Evolutionary conservation across 2,329 filamentous ascomycete species (phyloP), one percentile per base, ranked within the genome.

Genomic region (Mycogone perniciosa): DNA sequence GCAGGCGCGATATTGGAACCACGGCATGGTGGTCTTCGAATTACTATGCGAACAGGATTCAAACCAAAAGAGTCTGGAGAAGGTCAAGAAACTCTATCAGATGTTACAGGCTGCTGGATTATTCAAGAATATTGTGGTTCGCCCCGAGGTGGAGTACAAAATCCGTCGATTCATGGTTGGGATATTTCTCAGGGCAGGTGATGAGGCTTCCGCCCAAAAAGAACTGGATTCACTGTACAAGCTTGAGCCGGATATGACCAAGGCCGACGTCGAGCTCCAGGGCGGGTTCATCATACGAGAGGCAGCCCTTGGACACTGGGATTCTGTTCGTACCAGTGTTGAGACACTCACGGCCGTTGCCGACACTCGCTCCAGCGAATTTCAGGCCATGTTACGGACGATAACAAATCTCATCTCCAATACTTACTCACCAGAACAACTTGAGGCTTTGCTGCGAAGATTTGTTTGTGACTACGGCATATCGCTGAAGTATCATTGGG

Each of bases 391-490:
- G 5, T 51, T 68, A 9, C 53, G 55, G 1, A 60, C 56, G 48
- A 50, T 71, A 2, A 74, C 74, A 3, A 68, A 68, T 40, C 54
- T 62, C 6, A 66, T 65, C 35, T 58, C 57, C 10, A 57, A 63
- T 43, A 39, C 37, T 2, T 60, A 65, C 34, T 55, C 59, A 5
- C 48, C 57, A 1, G 51, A 58, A 7, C 58, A 67, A 30, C 54
- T 65, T 8, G 65, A 69, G 5, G 31, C 31, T 1, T 60, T 67
- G n/a, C 55, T 69, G 2, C 60, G 61, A 39, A 54, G 56, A 37
- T 55, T 66, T 26, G 57, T 61, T 13, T 46, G 54, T n/a, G 52
- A 46, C 29, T 63, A 64, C 37, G 46, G 45, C 5, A 60, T 70
- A 56, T 52, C 47, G 6, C 50, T 66, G 3, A 64, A 62, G 26